Evolutionary conservation across 805 yeast species (phyloP), one percentile per base, ranked within the genome.

Genomic region (Metschnikowia continentalis): DNA sequence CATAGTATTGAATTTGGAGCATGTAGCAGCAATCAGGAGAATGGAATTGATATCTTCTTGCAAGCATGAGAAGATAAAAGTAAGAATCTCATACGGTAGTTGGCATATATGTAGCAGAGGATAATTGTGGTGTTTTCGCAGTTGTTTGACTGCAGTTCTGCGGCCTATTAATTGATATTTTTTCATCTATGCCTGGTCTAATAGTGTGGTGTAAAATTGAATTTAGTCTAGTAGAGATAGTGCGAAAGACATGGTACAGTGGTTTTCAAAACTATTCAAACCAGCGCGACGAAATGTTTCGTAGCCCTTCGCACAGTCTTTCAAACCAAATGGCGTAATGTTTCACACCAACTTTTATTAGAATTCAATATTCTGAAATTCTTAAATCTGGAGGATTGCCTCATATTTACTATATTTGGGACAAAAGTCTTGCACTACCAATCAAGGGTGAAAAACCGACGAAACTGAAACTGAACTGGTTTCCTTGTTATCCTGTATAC

Each of bases 151-250:
- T 2, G 58, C 58, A 44, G 60, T 64, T 56, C 63, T 67, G 20
- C 72, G 51, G 19, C 79, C 79, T 42, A 75, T 74, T 5, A 75
- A 59, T 60, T 75, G 80, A 53, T 75, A 69, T 47, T 69, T 66
- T 51, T 61, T 67, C 77, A 72, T 72, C 10, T 8, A 5, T 7
- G n/a, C 10, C n/a, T 32, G 6, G 30, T 32, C 6, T 13, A 7
- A 2, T 2, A 11, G n/a, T 32, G 46, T 32, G 22, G 30, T 7
- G 38, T 23, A 22, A 13, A 40, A 15, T 14, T 19, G 15, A 23
- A 19, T 14, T 20, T 20, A 5, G 22, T 6, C 19, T 20, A 20
- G 30, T 20, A 19, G 35, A 41, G 15, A 19, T 26, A 20, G 45
- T 32, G 38, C 32, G 32, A 14, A 42, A 33, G 22, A 30, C 17